Conservation (phyloP, 2,329 filamentous ascomycete genomes). For the Paraphoma sp. region DNA sequence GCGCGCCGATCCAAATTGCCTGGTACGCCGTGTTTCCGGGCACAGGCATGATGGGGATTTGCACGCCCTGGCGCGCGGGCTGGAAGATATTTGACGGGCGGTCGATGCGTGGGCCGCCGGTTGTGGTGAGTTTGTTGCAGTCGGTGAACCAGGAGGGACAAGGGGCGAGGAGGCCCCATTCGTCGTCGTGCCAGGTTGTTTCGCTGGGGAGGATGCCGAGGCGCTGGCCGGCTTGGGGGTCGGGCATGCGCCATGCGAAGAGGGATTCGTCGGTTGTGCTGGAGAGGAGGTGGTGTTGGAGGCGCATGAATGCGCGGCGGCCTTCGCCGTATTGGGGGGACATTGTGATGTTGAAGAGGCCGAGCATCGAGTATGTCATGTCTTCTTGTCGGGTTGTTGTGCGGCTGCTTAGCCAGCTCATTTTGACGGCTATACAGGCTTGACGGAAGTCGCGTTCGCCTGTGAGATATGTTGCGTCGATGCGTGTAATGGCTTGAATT, state of each 20-base stretch:
- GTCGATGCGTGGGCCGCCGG: neutral
- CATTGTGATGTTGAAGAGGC: constrained; percentile 22
- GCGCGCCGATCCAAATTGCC: neutral
- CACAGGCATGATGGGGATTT: neutral
- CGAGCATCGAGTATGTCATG: constrained; percentile 23
- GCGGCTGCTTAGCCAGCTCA: constrained; percentile 22
- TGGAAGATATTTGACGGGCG: neutral
- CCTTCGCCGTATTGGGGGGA: constrained; percentile 17
- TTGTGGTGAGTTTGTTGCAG: neutral
- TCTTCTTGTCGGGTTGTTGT: constrained; percentile 21
- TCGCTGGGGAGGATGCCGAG: neutral
- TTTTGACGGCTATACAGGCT: constrained; percentile 6
- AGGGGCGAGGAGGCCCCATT: constrained; percentile 12
- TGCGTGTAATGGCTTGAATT: constrained; percentile 6
- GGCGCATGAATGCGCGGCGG: constrained; percentile 11
- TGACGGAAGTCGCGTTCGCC: neutral
- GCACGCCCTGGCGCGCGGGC: neutral
- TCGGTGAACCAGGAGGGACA: constrained; percentile 8
- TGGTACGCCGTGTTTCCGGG: neutral
- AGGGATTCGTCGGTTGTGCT: constrained; percentile 12
- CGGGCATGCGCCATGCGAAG: constrained; percentile 10
- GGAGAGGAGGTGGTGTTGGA: constrained; percentile 25
- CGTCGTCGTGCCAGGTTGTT: neutral
- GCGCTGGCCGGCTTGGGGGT: neutral
- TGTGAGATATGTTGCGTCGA: constrained; percentile 3